A percentile compares a stretch with the other conserved stretches of the same genome.
These are phyloP conservation scores for Nematocida sp. DNA, from an alignment of 371 early-diverging fungal genomes.

Conservation along the genomic window DNA sequence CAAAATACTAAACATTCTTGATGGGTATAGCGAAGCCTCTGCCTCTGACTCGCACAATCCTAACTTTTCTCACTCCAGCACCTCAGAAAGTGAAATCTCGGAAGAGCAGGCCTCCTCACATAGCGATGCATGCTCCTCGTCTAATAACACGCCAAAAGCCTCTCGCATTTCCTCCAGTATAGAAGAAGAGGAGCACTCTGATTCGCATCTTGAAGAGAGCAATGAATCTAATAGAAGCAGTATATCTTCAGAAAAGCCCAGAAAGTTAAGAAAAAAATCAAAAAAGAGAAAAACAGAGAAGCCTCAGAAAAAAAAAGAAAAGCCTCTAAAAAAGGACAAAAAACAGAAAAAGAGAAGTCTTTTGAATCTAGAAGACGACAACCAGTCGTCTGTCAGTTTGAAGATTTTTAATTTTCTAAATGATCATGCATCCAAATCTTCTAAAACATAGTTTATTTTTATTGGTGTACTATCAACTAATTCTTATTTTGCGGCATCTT, in stretches of 20 bases:
- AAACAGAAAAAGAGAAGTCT: not conserved
- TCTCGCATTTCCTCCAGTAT: not conserved
- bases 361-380: not conserved
- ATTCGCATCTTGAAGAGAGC: not conserved
- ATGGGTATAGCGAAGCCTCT: conserved; percentile 20
- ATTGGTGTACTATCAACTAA: no score
- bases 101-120: not conserved
- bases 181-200: not conserved
- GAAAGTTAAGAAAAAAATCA: not conserved
- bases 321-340: not conserved
- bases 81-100: not conserved
- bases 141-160: no score
- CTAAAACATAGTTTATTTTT: no score
- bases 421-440: not conserved
- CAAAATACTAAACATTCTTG: conserved; percentile 39
- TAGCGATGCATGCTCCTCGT: no score
- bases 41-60: not conserved
- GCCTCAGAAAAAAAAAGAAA: not conserved
- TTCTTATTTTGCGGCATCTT: no score
- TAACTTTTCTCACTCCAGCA: not conserved
- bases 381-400: not conserved
- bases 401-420: not conserved
- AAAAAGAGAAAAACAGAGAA: not conserved
- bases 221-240: not conserved
- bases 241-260: no score